Base-by-base conservation (phyloP, 441 rosid species). In the Isatis lusitanica region DNA sequence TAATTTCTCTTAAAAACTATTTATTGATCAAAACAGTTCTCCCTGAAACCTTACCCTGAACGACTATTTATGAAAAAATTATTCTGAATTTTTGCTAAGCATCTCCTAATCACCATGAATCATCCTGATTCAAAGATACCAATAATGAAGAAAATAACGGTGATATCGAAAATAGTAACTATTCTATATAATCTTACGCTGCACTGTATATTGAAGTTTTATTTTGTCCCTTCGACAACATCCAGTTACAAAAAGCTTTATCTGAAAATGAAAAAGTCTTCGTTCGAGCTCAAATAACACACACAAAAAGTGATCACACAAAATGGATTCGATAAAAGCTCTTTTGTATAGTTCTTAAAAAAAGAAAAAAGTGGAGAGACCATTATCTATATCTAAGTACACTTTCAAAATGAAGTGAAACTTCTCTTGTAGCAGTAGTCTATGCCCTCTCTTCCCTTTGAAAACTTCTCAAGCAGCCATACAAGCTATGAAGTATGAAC, bases 351-450 rank as follows among this genome's bases (percentile, higher is more conserved):
- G 47, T 36, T 64, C 53, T 50, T 44, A 5, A 0, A 8, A 31
- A 35, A 17, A 39, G n/a, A 31, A 4, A 12, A 43, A n/a, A 42
- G 9, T 4, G 48, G 63, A 51, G 63, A 51, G 40, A 59, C 60
- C 40, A 50, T 47, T 66, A 30, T 75, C 64, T 52, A 67, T 66
- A 30, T 75, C 64, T 52, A 67, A 51, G 30, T 51, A 68, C 69
- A 60, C 38, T 16, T 51, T 57, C 44, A 50, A 60, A 42, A 31
- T 51, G 68, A 60, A 60, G 63, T 60, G 57, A 51, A 51, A 39
- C 68, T 50, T 74, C 68, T 21, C 47, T 59, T n/a, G 55, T 30
- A 3, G 33, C 24, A 74, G 67, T 56, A 48, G 62, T 55, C 65
- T 52, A 43, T 24, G 69, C 39, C 26, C 52, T 60, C 68, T 61